These are phyloP conservation scores for Dothistroma septosporum DNA, from an alignment of 2,329 filamentous ascomycete genomes.

Conservation along the genomic window DNA sequence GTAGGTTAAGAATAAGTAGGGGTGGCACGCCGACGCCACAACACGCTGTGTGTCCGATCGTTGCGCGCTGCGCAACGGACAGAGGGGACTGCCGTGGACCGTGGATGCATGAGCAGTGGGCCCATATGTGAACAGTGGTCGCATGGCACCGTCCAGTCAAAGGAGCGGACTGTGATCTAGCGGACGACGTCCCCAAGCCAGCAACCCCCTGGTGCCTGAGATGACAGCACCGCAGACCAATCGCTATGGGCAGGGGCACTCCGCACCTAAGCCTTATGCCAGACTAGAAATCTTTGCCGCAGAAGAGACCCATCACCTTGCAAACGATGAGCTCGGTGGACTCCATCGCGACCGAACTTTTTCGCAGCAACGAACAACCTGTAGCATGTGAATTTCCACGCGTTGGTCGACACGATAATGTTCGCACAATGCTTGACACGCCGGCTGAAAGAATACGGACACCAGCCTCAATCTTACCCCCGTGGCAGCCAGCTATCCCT, in stretches of 20 bases:
- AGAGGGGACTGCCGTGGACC: neutral
- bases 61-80: conserved; percentile 6
- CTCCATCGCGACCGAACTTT: conserved; percentile 4
- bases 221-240: conserved; percentile 12
- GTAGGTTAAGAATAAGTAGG: conserved; percentile 3
- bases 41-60: conserved; percentile 1
- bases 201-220: conserved; percentile 13
- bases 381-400: neutral
- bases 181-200: conserved; percentile 5
- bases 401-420: neutral
- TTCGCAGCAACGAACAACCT: neutral
- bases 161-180: conserved; percentile 8
- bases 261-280: conserved; percentile 15
- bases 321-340: conserved; percentile 8
- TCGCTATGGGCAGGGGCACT: conserved; percentile 10
- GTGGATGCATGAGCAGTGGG: conserved; percentile 8
- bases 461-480: neutral
- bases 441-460: neutral
- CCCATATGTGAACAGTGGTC: conserved; percentile 4
- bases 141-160: conserved; percentile 11
- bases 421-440: neutral
- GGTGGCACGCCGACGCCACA: conserved; percentile 5
- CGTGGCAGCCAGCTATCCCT: neutral
- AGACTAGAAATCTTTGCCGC: conserved; percentile 15
- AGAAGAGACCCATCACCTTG: conserved; percentile 10